Conservation (phyloP, 768 basidiomycete genomes). For the Termitomyces sp. region DNA sequence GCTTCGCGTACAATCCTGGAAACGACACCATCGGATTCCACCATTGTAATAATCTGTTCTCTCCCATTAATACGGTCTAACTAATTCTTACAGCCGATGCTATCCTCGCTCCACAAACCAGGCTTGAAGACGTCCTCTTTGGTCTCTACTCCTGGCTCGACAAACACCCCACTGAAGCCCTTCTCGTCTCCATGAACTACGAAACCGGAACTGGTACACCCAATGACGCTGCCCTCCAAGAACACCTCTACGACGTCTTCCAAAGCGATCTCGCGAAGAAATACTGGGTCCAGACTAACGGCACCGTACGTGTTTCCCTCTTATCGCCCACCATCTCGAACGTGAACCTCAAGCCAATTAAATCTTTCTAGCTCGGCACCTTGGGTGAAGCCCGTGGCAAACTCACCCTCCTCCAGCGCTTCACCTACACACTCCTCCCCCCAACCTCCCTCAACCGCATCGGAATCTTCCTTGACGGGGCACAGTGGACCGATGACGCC, state of each 20-base stretch:
- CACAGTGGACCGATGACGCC: conserved; percentile 47
- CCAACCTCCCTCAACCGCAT: conserved; percentile 32
- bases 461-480: conserved; percentile 41
- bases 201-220: conserved; percentile 44
- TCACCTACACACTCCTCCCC: conserved; percentile 38
- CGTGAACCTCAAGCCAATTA: too few species aligned
- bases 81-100: conserved; percentile 27
- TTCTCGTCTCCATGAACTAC: conserved; percentile 48
- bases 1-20: conserved; percentile 47
- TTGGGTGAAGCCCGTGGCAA: conserved; percentile 51
- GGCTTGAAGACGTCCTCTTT: conserved; percentile 47
- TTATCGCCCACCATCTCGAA: neutral
- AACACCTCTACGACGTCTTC: conserved; percentile 37
- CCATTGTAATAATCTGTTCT: conserved; percentile 31
- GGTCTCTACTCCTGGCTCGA: conserved; percentile 51
- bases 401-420: conserved; percentile 48
- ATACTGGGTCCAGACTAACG: conserved; percentile 47
- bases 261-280: conserved; percentile 32
- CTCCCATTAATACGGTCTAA: neutral
- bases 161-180: conserved; percentile 46
- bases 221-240: conserved; percentile 37
- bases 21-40: conserved; percentile 48
- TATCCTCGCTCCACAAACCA: conserved; percentile 41
- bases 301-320: conserved; percentile 26
- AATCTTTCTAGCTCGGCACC: conserved; percentile 34